Conservation (phyloP, 495 filamentous ascomycete species). For the Penicillium lagena region DNA sequence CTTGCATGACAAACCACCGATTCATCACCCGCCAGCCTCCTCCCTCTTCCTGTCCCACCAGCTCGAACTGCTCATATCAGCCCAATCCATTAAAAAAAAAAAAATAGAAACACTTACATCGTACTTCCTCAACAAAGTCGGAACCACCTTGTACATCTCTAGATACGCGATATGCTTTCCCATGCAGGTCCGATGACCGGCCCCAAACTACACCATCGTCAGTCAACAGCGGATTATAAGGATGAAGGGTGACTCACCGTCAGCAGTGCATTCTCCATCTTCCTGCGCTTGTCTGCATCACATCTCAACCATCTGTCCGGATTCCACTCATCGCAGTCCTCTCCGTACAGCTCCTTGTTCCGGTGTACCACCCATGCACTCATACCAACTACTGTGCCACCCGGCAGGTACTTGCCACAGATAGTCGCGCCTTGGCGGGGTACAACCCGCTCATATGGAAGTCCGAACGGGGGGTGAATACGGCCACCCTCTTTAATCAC, state of each 20-base stretch:
- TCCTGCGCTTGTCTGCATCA: constrained; percentile 1
- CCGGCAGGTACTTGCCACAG: constrained; percentile 8
- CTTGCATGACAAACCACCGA: too few relatives aligned
- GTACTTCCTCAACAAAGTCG: not conserved
- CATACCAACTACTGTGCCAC: constrained; percentile 15
- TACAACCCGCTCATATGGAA: constrained; percentile 33
- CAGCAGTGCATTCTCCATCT: constrained; percentile 9
- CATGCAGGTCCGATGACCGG: constrained; percentile 17
- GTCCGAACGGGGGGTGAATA: constrained; percentile 32
- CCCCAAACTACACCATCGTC: constrained; percentile 16
- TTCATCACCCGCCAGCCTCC: too few relatives aligned
- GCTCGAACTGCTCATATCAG: too few relatives aligned
- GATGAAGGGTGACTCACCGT: constrained; percentile 6
- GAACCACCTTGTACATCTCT: constrained; percentile 21
- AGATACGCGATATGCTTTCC: constrained; percentile 16
- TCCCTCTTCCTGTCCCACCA: too few relatives aligned
- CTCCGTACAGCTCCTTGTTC: constrained; percentile 13
- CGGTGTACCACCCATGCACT: constrained; percentile 12
- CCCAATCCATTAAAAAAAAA: too few relatives aligned
- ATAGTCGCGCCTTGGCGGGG: constrained; percentile 22
- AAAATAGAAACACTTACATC: not conserved
- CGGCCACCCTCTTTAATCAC: constrained; percentile 56
- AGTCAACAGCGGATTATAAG: not conserved
- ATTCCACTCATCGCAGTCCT: constrained; percentile 16
- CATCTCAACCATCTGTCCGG: constrained; percentile 20